Evolutionary conservation across 2,329 filamentous ascomycete species (phyloP).

Genomic region (Trichoderma endophyticum): DNA sequence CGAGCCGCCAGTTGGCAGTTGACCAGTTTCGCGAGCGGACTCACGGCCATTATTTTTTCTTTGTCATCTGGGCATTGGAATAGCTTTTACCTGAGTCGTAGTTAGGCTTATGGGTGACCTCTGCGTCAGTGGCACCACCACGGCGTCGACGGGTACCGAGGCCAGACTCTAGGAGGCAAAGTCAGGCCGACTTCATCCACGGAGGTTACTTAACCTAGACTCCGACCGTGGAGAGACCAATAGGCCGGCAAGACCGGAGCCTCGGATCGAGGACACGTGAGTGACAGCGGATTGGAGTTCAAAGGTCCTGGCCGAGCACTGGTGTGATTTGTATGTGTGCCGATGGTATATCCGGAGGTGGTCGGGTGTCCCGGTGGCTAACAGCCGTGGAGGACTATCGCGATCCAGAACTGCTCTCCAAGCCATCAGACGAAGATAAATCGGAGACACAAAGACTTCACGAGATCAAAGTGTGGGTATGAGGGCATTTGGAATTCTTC

Average conservation of each 20-base stretch:
- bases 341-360: neutral
- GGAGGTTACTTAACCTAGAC: conserved; percentile 8
- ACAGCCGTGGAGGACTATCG: neutral
- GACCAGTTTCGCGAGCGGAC: neutral
- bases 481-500: neutral
- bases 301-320: neutral
- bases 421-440: neutral
- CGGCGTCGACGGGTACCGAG: conserved; percentile 7
- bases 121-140: conserved; percentile 14
- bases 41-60: neutral
- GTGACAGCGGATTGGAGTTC: neutral
- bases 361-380: neutral
- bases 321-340: neutral
- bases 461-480: neutral
- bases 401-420: neutral
- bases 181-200: neutral
- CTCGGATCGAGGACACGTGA: neutral
- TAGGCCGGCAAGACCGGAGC: conserved; percentile 2
- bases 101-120: neutral
- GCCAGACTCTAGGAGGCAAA: neutral
- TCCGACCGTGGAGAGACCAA: neutral
- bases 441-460: neutral
- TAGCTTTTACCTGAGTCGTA: neutral
- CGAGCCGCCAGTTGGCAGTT: neutral
- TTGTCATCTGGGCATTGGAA: neutral